Conservation (phyloP, 2,329 filamentous ascomycete species). For the Chaetomium olivaceum region DNA sequence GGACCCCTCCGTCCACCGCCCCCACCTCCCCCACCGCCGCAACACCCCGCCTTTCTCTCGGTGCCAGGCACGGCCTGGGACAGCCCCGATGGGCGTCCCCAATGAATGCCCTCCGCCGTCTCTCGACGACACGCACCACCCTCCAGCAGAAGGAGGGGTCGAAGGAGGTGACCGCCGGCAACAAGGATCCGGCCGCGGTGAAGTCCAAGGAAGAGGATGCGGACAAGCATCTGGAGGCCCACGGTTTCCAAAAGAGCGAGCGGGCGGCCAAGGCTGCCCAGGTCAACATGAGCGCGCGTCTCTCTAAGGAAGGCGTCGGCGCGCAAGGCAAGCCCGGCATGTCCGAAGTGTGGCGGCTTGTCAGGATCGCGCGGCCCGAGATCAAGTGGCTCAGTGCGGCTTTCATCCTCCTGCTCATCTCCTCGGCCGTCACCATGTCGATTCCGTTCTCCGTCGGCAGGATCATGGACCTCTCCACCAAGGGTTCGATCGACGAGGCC, state of each 20-base stretch:
- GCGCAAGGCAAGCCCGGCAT: slow-evolving; percentile 63
- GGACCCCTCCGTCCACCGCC: slow-evolving; percentile 6
- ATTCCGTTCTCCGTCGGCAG: slow-evolving; percentile 96
- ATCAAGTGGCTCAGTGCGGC: slow-evolving; percentile 74
- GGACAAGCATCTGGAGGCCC: slow-evolving; percentile 35
- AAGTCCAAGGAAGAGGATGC: slow-evolving; percentile 36
- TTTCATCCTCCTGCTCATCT: slow-evolving; percentile 82
- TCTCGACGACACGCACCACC: slow-evolving; percentile 32
- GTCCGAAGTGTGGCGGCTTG: slow-evolving; percentile 78
- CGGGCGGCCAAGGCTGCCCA: slow-evolving; percentile 84
- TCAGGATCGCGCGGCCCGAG: slow-evolving; percentile 88
- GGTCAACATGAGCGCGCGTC: slow-evolving; percentile 81
- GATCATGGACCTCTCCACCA: slow-evolving; percentile 88
- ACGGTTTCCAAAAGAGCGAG: slow-evolving; percentile 64
- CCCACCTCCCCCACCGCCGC: slow-evolving; percentile 10
- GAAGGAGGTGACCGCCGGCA: slow-evolving; percentile 20
- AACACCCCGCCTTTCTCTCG: slow-evolving; percentile 12
- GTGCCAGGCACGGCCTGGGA: slow-evolving; percentile 18
- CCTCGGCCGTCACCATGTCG: slow-evolving; percentile 91
- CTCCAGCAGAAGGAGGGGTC: slow-evolving; percentile 25
- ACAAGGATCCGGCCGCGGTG: slow-evolving; percentile 8
- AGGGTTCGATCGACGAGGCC: slow-evolving; percentile 63
- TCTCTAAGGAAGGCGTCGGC: slow-evolving; percentile 75
- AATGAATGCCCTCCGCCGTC: slow-evolving; percentile 28
- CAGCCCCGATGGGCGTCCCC: slow-evolving; percentile 29